Evolutionary conservation across 257 asterid species (phyloP).

Genomic region (Penstemon eatonii): DNA sequence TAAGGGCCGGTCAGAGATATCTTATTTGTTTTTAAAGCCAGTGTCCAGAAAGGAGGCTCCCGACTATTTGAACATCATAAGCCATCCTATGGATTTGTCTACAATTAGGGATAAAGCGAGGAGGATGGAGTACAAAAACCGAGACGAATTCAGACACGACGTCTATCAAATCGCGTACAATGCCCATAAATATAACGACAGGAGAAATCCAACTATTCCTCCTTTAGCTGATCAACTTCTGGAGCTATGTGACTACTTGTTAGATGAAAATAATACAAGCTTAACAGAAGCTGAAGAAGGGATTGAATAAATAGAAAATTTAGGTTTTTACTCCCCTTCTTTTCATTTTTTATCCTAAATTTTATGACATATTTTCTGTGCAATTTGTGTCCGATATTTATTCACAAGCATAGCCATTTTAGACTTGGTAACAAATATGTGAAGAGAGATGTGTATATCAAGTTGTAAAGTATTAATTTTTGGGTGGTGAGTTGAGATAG

Average conservation of each 20-base stretch:
- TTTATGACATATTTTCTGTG: too few relatives aligned
- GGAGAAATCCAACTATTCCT: conserved; percentile 90
- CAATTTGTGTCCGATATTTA: too few relatives aligned
- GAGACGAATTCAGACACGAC: conserved; percentile 84
- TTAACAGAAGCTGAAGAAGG: conserved; percentile 85
- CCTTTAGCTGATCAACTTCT: conserved; percentile 97
- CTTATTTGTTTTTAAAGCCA: conserved; percentile 81
- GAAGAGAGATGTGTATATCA: too few relatives aligned
- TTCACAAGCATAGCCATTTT: too few relatives aligned
- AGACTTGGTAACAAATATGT: too few relatives aligned
- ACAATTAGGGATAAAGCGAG: conserved; percentile 73
- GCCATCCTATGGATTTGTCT: conserved; percentile 87
- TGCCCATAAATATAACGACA: conserved; percentile 79
- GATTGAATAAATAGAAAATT: conserved; percentile 43
- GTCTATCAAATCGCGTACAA: conserved; percentile 71
- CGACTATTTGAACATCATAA: conserved; percentile 60
- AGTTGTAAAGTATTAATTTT: too few relatives aligned
- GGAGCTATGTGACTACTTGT: conserved; percentile 81
- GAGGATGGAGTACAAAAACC: conserved; percentile 78
- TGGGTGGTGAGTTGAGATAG: too few relatives aligned
- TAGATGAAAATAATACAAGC: conserved; percentile 47
- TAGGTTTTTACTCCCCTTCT: neutral
- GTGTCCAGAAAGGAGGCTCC: conserved; percentile 95
- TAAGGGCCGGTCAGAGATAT: conserved; percentile 56
- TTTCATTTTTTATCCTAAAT: conserved; percentile 22